These are phyloP conservation scores for Abelmoschus esculentus DNA, from an alignment of 345 rosid genomes.

Conservation along the genomic window DNA sequence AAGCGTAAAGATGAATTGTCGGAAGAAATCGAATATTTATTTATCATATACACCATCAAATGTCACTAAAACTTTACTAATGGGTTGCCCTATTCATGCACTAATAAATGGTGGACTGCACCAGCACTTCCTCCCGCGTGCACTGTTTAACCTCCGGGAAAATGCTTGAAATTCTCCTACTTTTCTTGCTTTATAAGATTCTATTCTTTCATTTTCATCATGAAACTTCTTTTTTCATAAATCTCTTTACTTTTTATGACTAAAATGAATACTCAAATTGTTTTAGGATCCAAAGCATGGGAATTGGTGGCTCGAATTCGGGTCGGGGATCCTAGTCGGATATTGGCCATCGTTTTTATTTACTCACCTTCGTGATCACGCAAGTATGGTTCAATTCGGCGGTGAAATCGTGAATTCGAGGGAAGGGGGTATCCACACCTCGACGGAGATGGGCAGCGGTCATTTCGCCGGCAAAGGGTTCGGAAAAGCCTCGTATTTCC, in stretches of 20 bases:
- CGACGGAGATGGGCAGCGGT: constrained; percentile 95
- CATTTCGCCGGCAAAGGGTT: constrained; percentile 88
- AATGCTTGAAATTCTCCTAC: background rate
- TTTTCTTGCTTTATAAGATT: constrained; percentile 32
- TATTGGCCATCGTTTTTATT: constrained; percentile 90
- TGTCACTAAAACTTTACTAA: background rate
- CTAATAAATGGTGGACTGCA: background rate
- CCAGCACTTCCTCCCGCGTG: constrained; percentile 6
- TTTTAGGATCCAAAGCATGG: constrained; percentile 93
- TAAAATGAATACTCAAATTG: no score
- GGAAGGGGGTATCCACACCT: constrained; percentile 73
- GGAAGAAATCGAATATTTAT: no score
- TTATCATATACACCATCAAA: no score
- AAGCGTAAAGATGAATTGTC: no score
- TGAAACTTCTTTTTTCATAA: no score
- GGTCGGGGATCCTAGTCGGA: constrained; percentile 79
- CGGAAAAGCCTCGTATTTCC: constrained; percentile 79
- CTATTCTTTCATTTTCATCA: constrained; percentile 16
- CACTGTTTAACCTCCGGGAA: constrained; percentile 12
- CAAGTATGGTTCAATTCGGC: constrained; percentile 92
- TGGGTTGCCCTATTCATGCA: background rate
- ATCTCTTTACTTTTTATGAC: no score
- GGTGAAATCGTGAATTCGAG: constrained; percentile 77
- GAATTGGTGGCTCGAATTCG: constrained; percentile 98
- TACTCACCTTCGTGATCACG: constrained; percentile 69